A percentile compares a stretch with the other conserved stretches of the same genome.
These are phyloP conservation scores for Fusarium nygamai DNA, from an alignment of 2,329 filamentous ascomycete species.

Conservation along the genomic window DNA sequence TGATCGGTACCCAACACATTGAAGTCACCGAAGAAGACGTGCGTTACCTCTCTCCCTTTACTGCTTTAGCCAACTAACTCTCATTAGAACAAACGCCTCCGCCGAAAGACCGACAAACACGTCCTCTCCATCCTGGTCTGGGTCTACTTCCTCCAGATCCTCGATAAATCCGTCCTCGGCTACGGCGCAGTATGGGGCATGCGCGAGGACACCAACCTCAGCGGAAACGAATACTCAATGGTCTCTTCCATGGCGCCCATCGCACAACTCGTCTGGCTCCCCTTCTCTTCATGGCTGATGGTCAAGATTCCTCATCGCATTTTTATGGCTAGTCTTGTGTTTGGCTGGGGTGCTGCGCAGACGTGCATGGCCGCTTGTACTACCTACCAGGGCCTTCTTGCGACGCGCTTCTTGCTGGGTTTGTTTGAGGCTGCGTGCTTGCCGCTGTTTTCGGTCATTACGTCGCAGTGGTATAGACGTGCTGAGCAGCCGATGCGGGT, in stretches of 20 bases:
- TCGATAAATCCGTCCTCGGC: conserved; percentile 68
- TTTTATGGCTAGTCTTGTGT: conserved; percentile 61
- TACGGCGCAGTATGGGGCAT: conserved; percentile 68
- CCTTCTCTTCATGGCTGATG: conserved; percentile 68
- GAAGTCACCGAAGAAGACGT: conserved; percentile 34
- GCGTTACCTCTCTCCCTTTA: rapidly evolving
- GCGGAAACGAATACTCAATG: conserved; percentile 65
- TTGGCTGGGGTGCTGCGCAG: conserved; percentile 58
- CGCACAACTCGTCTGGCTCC: conserved; percentile 69
- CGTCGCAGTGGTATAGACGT: conserved; percentile 58
- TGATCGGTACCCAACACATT: conserved; percentile 28
- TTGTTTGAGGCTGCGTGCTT: conserved; percentile 63
- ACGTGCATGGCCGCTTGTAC: conserved; percentile 58
- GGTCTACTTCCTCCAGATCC: conserved; percentile 68
- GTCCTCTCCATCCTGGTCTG: conserved; percentile 66
- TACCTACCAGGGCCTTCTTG: conserved; percentile 59
- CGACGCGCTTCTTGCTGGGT: conserved; percentile 59
- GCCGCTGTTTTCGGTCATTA: conserved; percentile 59
- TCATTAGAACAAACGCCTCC: conserved; percentile 54
- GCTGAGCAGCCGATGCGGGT: conserved; percentile 70
- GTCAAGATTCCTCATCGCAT: conserved; percentile 69
- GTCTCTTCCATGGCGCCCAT: conserved; percentile 67
- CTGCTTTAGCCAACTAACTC: not conserved
- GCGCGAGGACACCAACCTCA: conserved; percentile 59
- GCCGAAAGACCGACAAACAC: conserved; percentile 68